Evolutionary conservation across 2,329 filamentous ascomycete genomes (phyloP).

Genomic region (Cyanodermella asteris): DNA sequence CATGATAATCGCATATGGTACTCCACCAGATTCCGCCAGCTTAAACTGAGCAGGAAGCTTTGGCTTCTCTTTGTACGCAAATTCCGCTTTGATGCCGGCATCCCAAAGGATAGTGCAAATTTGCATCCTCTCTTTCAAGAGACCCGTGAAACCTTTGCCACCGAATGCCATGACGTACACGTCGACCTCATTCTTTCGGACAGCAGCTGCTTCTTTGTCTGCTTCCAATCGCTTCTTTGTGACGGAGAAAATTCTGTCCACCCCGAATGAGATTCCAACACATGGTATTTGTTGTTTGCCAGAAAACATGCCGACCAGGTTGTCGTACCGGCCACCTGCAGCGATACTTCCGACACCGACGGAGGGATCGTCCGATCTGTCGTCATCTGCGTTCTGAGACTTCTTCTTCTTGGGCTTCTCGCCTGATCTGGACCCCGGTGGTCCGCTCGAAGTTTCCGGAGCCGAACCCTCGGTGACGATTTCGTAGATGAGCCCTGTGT

Average conservation of each 20-base stretch:
- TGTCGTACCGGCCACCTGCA: slow-evolving; percentile 78
- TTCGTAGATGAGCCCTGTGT: slow-evolving; percentile 79
- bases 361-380: slow-evolving; percentile 56
- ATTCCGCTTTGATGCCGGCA: slow-evolving; percentile 78
- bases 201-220: slow-evolving; percentile 30
- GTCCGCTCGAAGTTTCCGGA: slow-evolving; percentile 15
- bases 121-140: slow-evolving; percentile 65
- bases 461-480: slow-evolving; percentile 66
- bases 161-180: slow-evolving; percentile 92
- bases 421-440: slow-evolving; percentile 22
- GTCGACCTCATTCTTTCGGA: slow-evolving; percentile 57
- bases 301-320: slow-evolving; percentile 83
- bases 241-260: slow-evolving; percentile 88
- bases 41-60: slow-evolving; percentile 83
- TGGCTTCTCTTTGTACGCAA: slow-evolving; percentile 73
- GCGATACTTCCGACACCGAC: slow-evolving; percentile 73
- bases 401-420: slow-evolving; percentile 29
- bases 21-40: slow-evolving; percentile 54
- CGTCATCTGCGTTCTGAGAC: slow-evolving; percentile 34
- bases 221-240: slow-evolving; percentile 54
- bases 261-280: slow-evolving; percentile 78
- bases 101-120: slow-evolving; percentile 62
- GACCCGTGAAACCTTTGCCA: slow-evolving; percentile 59
- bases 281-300: slow-evolving; percentile 73
- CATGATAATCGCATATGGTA: slow-evolving; percentile 73